These are phyloP conservation scores for Ophiocordyceps polyrhachis-furcata DNA, from an alignment of 2,329 filamentous ascomycete species.

Conservation along the genomic window DNA sequence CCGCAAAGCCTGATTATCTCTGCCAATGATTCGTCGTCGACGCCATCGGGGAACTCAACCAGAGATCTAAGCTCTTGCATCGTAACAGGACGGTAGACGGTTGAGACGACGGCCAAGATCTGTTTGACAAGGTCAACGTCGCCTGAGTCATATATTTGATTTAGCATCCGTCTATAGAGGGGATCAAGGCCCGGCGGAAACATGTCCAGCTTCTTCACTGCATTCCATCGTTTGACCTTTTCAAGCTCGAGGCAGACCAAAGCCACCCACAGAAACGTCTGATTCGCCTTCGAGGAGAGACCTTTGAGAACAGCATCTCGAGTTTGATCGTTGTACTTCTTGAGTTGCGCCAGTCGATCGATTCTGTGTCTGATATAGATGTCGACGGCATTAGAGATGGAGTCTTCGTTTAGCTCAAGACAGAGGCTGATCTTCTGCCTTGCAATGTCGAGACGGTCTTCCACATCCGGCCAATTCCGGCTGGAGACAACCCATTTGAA, in stretches of 20 bases:
- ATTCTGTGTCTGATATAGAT: conserved; percentile 17
- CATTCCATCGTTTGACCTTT: background rate
- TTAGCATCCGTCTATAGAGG: background rate
- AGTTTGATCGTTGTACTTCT: conserved; percentile 1
- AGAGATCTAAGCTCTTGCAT: background rate
- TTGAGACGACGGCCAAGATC: background rate
- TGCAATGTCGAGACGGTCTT: conserved; percentile 10
- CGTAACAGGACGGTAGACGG: background rate
- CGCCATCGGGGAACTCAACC: background rate
- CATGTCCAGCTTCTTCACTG: background rate
- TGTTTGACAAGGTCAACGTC: background rate
- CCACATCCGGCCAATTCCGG: conserved; percentile 20
- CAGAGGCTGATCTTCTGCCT: conserved; percentile 8
- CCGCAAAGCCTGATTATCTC: conserved; percentile 16
- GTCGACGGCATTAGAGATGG: conserved; percentile 14
- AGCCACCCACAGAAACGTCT: conserved; percentile 13
- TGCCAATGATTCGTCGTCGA: conserved; percentile 4
- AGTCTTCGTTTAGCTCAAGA: conserved; percentile 18
- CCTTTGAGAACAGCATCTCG: background rate
- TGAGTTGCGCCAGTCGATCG: conserved; percentile 5
- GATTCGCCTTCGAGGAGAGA: conserved; percentile 13
- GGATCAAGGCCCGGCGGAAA: background rate
- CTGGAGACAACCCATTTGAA: conserved; percentile 26
- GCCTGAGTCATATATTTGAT: background rate
- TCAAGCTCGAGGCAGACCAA: conserved; percentile 6